Conservation (phyloP, 2,329 filamentous ascomycete species). For the Arthrobotrys megalospora region DNA sequence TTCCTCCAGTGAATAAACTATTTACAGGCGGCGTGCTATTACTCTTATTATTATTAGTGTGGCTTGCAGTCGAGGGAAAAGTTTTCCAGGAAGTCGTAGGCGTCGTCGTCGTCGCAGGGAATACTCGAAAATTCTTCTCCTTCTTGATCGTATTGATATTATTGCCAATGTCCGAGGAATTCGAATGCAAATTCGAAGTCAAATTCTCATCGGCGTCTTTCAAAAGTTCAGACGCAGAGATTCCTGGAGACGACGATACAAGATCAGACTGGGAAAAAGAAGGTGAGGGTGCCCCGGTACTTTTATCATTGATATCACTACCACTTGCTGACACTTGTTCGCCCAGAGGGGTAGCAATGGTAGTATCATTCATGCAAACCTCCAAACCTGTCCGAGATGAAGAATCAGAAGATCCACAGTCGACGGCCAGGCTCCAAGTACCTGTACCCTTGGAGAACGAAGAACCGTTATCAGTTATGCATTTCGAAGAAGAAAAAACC, state of each 20-base stretch:
- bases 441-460: slow-evolving; percentile 42
- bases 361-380: slow-evolving; percentile 47
- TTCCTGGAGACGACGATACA: slow-evolving; percentile 29
- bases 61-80: slow-evolving; percentile 50
- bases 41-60: slow-evolving; percentile 18
- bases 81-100: slow-evolving; percentile 16
- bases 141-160: not conserved
- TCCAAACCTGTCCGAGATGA: slow-evolving; percentile 52
- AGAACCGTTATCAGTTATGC: slow-evolving; percentile 59
- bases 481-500: slow-evolving; percentile 58
- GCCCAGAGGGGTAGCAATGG: slow-evolving; percentile 31
- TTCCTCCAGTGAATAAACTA: slow-evolving; percentile 5
- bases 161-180: not conserved
- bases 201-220: slow-evolving; percentile 15
- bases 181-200: not conserved
- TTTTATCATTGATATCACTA: slow-evolving; percentile 43
- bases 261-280: slow-evolving; percentile 28
- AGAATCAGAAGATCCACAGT: slow-evolving; percentile 46
- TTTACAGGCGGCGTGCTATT: not conserved
- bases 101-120: not conserved
- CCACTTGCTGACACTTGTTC: slow-evolving; percentile 46
- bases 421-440: slow-evolving; percentile 35
- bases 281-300: slow-evolving; percentile 46
- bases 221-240: slow-evolving; percentile 10
- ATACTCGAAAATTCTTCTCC: slow-evolving; percentile 9